These are phyloP conservation scores for Phytophthora agathidicida DNA, from an alignment of 352 stramenopile species.

Conservation along the genomic window DNA sequence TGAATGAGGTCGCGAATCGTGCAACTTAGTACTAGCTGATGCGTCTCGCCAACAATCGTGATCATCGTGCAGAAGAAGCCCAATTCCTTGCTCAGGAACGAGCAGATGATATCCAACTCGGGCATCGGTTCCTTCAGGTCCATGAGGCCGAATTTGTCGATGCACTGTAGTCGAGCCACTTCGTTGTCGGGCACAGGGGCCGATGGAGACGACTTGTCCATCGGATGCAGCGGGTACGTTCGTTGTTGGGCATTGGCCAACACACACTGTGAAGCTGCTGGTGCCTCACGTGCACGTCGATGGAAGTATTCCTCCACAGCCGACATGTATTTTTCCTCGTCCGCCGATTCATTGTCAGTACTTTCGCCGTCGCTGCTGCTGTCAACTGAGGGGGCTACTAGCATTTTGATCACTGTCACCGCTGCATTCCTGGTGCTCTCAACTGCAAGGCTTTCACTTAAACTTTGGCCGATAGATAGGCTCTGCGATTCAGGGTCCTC, in stretches of 20 bases:
- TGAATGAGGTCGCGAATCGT: constrained; percentile 42
- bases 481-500: constrained; percentile 20
- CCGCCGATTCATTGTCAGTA: constrained; percentile 1
- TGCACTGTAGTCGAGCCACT: constrained; percentile 37
- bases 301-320: constrained; percentile 42
- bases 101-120: constrained; percentile 68
- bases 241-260: constrained; percentile 47
- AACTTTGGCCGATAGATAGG: constrained; percentile 17
- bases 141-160: constrained; percentile 48
- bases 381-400: constrained; percentile 16
- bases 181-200: constrained; percentile 53
- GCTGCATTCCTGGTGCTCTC: constrained; percentile 35
- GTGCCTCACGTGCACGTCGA: constrained; percentile 25
- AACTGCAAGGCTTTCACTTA: constrained; percentile 26
- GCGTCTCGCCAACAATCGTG: constrained; percentile 57
- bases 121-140: constrained; percentile 41
- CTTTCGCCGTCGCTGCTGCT: constrained; percentile 15
- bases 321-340: constrained; percentile 35
- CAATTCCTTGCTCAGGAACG: constrained; percentile 53
- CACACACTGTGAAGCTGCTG: constrained; percentile 33
- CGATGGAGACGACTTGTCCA: constrained; percentile 21
- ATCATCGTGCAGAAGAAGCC: constrained; percentile 60
- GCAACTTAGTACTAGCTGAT: constrained; percentile 53
- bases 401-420: constrained; percentile 46
- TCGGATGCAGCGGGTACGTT: constrained; percentile 42